These are phyloP conservation scores for Penicillium freii DNA, from an alignment of 2,329 filamentous ascomycete genomes.

Conservation along the genomic window DNA sequence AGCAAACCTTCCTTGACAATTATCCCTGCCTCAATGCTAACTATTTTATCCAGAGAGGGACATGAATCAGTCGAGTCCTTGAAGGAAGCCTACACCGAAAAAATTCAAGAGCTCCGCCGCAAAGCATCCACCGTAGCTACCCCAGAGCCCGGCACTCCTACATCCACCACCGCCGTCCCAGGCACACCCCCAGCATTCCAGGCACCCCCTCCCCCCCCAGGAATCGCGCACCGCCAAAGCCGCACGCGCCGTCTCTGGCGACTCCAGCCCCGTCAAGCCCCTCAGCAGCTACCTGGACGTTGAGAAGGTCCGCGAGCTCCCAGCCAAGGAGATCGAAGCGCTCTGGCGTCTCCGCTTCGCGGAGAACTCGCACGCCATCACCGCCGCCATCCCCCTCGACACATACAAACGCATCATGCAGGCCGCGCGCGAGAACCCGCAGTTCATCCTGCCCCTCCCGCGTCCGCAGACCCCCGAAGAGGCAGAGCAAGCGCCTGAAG, in stretches of 20 bases:
- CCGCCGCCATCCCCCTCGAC: conserved; percentile 71
- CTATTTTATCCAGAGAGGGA: conserved; percentile 62
- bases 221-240: conserved; percentile 32
- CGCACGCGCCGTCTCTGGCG: conserved; percentile 47
- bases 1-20: conserved; percentile 20
- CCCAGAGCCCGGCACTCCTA: conserved; percentile 40
- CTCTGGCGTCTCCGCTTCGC: conserved; percentile 91
- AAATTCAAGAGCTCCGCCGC: conserved; percentile 70
- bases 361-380: conserved; percentile 69
- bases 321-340: conserved; percentile 76
- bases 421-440: conserved; percentile 71
- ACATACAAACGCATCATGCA: conserved; percentile 72
- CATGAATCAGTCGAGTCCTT: conserved; percentile 59
- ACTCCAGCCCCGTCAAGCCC: conserved; percentile 59
- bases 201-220: conserved; percentile 39
- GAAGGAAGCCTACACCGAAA: conserved; percentile 78
- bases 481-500: conserved; percentile 27
- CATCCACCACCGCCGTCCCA: conserved; percentile 26
- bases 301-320: conserved; percentile 69
- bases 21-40: background rate
- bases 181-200: conserved; percentile 40
- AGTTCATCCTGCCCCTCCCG: conserved; percentile 85
- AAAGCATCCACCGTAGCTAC: conserved; percentile 59
- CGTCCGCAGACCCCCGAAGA: conserved; percentile 34
- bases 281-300: conserved; percentile 73